Percentiles rank a stretch among this genome's conserved stretches.
Conservation (phyloP, 1,139 yeast species). For the Maudiozyma humilis region DNA sequence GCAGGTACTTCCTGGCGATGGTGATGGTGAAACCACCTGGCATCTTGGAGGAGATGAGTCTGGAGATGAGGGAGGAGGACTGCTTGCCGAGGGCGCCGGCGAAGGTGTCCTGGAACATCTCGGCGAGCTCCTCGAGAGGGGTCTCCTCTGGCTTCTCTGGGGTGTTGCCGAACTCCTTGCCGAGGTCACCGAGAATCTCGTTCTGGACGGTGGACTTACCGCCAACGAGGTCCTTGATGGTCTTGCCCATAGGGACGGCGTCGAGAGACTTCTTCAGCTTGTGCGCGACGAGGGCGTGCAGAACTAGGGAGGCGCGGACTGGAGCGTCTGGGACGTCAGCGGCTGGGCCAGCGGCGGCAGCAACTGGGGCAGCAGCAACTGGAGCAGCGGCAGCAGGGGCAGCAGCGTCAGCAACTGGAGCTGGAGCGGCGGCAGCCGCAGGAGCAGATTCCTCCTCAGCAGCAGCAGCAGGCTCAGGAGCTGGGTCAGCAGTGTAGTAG, state of each 20-base stretch:
- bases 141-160: constrained; percentile 99
- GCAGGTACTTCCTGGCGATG: constrained; percentile 82
- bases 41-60: constrained; percentile 94
- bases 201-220: constrained; percentile 98
- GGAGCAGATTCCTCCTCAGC: constrained; percentile 36
- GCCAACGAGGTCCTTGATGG: constrained; percentile 93
- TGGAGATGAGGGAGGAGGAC: constrained; percentile 77
- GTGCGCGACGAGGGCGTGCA: constrained; percentile 90
- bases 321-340: constrained; percentile 85
- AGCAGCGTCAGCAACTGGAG: constrained; percentile 41
- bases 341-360: constrained; percentile 65
- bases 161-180: constrained; percentile 94
- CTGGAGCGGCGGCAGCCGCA: constrained; percentile 37
- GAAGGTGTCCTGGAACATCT: constrained; percentile 85
- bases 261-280: constrained; percentile 87
- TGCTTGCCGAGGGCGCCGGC: constrained; percentile 87
- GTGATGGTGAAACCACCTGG: constrained; percentile 98
- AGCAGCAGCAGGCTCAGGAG: constrained; percentile 35
- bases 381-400: constrained; percentile 47
- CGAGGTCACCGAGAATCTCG: constrained; percentile 95
- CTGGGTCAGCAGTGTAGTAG: constrained; percentile 82
- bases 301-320: constrained; percentile 69
- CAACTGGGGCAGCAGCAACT: constrained; percentile 43
- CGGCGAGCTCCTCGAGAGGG: constrained; percentile 92
- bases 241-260: constrained; percentile 78